Conservation (phyloP, 345 rosid species). For the Brassica nigra region DNA sequence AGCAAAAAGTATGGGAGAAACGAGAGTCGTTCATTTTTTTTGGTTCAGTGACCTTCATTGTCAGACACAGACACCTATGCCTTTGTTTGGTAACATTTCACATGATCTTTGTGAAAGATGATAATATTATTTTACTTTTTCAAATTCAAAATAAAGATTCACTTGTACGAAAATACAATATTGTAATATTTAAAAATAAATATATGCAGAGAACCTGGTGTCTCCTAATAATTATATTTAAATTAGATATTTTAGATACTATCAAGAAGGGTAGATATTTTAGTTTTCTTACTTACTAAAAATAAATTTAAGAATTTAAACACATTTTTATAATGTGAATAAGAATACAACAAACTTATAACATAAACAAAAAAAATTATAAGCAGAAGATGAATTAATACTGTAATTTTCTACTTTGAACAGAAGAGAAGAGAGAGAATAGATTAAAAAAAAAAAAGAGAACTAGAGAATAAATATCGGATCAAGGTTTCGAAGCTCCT, state of each 20-base stretch:
- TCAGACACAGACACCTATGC: constrained; percentile 28
- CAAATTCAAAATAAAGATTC: neutral
- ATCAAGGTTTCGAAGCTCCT: constrained; percentile 1
- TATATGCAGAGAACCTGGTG: neutral
- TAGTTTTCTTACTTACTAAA: neutral
- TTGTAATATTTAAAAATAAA: neutral
- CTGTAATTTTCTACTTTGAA: constrained; percentile 16
- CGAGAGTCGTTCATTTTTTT: constrained; percentile 37
- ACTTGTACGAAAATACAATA: neutral
- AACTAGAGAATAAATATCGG: constrained; percentile 5
- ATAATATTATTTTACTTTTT: neutral
- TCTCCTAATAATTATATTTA: neutral
- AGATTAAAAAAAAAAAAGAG: neutral
- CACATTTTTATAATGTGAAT: neutral
- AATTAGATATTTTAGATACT: neutral
- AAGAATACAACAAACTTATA: neutral
- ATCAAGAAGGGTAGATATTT: neutral
- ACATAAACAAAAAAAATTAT: neutral
- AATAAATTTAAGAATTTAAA: neutral
- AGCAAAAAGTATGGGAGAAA: constrained; percentile 32
- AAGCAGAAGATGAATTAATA: neutral
- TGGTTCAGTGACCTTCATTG: constrained; percentile 21
- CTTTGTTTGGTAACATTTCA: constrained; percentile 27
- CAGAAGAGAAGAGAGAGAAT: neutral
- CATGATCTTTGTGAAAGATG: constrained; percentile 15